Evolutionary conservation across 345 rosid species (phyloP), one percentile per base, ranked within the genome.

Genomic region (Eucalyptus pauciflora): DNA sequence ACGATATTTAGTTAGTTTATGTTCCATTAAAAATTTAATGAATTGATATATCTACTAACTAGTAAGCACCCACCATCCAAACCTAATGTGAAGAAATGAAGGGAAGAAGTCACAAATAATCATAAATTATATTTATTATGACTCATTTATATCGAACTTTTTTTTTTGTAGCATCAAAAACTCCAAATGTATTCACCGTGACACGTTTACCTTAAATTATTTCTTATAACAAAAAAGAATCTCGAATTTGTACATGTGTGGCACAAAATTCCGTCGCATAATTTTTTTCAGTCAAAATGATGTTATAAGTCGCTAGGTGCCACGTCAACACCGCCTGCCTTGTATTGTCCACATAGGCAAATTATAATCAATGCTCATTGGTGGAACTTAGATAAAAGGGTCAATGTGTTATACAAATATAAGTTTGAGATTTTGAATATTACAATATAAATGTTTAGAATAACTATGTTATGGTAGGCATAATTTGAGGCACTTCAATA

Each of bases 311-410:
- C 0, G 58, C 9, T 3, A 51, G 56, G 56, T 17, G 22, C 22
- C 0, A 51, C 4, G 1, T 51, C 56, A 51, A 51, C 22, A 51
- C 9, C 1, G 1, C 2, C 0, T 0, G 2, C 14, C 15, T 60
- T 60, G 7, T 1, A 27, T 60, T 2, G 0, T 58, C 3, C 31
- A 58, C 6, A 0, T 58, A 25, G 13, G 29, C 13, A 60, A 27
- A 27, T 60, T 1, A 60, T 27, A 12, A 62, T 27, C 3, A 3
- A 0, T 27, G 16, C 14, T 60, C 17, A 1, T 62, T 27, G 15
- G 4, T 6, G 8, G 2, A 27, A 62, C 4, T 29, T 60, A 10
- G 31, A 60, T 12, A 27, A 27, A 56, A 60, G 0, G 14, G 3
- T 60, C 2, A 60, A 27, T 60, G 4, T 1, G 31, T 6, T 12